These are phyloP conservation scores for Leccinellum luteum DNA, from an alignment of 768 basidiomycete genomes.

Conservation along the genomic window DNA sequence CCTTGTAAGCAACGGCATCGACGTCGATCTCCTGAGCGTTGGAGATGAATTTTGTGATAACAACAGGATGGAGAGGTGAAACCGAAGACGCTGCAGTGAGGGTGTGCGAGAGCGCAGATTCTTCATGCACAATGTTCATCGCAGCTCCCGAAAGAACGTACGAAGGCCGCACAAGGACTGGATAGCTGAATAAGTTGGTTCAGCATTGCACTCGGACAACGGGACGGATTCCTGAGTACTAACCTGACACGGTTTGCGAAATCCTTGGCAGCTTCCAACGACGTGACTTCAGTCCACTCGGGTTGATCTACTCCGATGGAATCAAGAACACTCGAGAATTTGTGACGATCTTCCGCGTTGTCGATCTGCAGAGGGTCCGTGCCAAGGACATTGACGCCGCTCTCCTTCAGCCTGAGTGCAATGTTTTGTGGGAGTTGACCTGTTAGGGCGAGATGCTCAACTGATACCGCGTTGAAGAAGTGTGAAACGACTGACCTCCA, in stretches of 20 bases:
- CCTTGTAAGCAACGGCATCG: slow-evolving; percentile 93
- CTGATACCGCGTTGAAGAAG: background rate
- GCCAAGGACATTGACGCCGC: slow-evolving; percentile 89
- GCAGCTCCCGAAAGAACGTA: slow-evolving; percentile 98
- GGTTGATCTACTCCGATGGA: slow-evolving; percentile 96
- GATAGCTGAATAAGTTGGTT: slow-evolving; percentile 58
- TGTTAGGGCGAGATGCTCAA: slow-evolving; percentile 25
- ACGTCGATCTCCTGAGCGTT: slow-evolving; percentile 97
- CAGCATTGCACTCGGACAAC: background rate
- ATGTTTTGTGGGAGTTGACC: slow-evolving; percentile 99
- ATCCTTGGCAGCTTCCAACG: slow-evolving; percentile 83
- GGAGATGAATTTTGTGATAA: slow-evolving; percentile 98
- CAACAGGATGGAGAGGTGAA: slow-evolving; percentile 95
- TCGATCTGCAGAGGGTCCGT: slow-evolving; percentile 96
- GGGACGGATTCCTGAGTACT: background rate
- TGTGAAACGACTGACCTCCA: slow-evolving; percentile 61
- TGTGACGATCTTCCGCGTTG: slow-evolving; percentile 97
- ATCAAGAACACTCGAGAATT: slow-evolving; percentile 97
- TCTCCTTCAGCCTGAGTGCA: slow-evolving; percentile 89
- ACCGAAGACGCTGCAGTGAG: slow-evolving; percentile 96
- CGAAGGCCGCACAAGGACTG: slow-evolving; percentile 96
- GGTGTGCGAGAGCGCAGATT: slow-evolving; percentile 84
- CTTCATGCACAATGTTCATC: slow-evolving; percentile 98
- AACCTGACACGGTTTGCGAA: slow-evolving; percentile 83
- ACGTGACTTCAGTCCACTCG: slow-evolving; percentile 90